Conservation (phyloP, 2,329 filamentous ascomycete genomes). For the Aureobasidium sp. region DNA sequence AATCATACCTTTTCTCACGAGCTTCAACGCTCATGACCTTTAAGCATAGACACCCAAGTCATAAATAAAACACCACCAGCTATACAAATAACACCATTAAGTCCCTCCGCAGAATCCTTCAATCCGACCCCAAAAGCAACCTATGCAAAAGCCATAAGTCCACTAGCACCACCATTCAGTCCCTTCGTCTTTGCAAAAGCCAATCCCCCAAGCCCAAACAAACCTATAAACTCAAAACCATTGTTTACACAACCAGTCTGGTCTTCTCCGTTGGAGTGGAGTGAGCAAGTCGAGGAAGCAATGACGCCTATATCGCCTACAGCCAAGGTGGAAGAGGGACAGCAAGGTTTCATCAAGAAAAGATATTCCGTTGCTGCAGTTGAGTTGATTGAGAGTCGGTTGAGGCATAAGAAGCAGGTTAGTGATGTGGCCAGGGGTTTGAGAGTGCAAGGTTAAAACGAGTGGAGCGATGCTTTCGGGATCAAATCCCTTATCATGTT, state of each 20-base stretch:
- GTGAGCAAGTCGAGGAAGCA: not conserved
- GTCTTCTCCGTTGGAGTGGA: not conserved
- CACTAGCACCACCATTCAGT: not conserved
- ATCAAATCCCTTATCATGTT: too few species aligned
- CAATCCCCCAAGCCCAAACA: not conserved
- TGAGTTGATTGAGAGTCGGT: constrained; percentile 16
- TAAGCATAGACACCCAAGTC: not conserved
- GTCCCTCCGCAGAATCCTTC: not conserved
- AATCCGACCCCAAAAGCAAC: not conserved
- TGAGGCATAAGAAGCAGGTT: constrained; percentile 6
- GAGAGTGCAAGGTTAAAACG: not conserved
- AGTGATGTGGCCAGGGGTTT: not conserved
- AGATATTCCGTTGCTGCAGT: constrained; percentile 23
- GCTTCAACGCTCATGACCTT: not conserved
- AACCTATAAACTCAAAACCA: not conserved
- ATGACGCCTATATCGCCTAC: not conserved
- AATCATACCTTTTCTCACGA: not conserved
- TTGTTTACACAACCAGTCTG: not conserved
- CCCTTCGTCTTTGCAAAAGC: not conserved
- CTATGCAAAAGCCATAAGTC: not conserved
- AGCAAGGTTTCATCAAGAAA: constrained; percentile 16
- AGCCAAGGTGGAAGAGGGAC: not conserved
- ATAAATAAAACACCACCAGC: not conserved
- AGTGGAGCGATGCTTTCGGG: too few species aligned
- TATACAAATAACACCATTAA: not conserved